Evolutionary conservation across 1,284 basidiomycete species (phyloP), one percentile per base, ranked within the genome.

Genomic region (Neonothopanus nambi): DNA sequence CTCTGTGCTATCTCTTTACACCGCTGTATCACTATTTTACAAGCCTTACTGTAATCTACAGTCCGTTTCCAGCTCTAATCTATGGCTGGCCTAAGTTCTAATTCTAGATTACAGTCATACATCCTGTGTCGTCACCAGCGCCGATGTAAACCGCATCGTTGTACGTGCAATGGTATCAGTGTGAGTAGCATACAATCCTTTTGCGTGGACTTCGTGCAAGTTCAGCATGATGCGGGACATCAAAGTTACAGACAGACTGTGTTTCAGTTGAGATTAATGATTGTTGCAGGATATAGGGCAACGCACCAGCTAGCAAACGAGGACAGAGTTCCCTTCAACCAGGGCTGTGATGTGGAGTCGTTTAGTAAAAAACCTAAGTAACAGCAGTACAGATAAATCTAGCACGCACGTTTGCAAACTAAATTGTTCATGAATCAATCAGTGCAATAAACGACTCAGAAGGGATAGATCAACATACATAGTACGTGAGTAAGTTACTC

Each of bases 181-280:
- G 38, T 50, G 38, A 33, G 33, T 30, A 23, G 20, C 28, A 26
- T 50, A 41, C 37, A 48, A 18, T 26, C 47, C 47, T 38, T 39
- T 21, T 15, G 20, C 33, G 11, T 21, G 37, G 47, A 48, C 39
- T 48, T 48, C 37, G 37, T 48, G 47, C 5, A 48, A 26, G 36
- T 48, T 36, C 33, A 48, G n/a, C 47, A 48, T 48, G 0, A 48
- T 36, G n/a, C 47, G 28, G 13, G 47, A 48, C 47, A 48, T 48
- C 28, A 48, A 15, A 2, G 47, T 40, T 12, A 48, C 47, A 28
- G 47, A 48, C 23, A 48, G 5, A 28, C 47, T 48, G n/a, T 5
- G 12, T 8, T 33, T 33, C 30, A 33, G 30, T 33, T 33, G 8
- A 33, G 30, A 3, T 4, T 33, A 8, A 33, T 13, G 9, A 13